Evolutionary conservation across 2,329 filamentous ascomycete species (phyloP).

Genomic region (Venturia carpophila): DNA sequence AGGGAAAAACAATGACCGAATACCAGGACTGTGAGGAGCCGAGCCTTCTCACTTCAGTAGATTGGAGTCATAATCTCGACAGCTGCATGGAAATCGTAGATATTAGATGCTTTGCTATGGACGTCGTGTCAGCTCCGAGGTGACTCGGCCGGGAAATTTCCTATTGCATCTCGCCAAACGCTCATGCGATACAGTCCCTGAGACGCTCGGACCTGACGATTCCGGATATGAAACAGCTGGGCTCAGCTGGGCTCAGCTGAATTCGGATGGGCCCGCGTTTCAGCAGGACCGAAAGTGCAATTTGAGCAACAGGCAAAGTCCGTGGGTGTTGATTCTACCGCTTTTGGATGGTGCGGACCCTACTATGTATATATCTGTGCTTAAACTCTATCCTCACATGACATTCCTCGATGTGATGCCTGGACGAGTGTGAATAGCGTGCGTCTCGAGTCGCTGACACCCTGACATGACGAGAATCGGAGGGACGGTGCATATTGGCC

Average conservation of each 20-base stretch:
- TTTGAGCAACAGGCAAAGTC: not conserved
- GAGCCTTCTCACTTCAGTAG: not conserved
- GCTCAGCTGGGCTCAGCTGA: not conserved
- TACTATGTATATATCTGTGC: not conserved
- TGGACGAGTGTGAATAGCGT: not conserved
- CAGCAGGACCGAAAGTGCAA: constrained; percentile 8
- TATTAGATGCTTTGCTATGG: not conserved
- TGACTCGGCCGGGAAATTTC: not conserved
- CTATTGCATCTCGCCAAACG: not conserved
- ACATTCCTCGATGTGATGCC: not conserved
- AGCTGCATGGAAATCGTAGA: not conserved
- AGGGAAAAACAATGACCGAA: constrained; percentile 8
- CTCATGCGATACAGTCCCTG: not conserved
- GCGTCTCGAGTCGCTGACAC: not conserved
- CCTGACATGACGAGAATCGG: not conserved
- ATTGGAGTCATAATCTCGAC: not conserved
- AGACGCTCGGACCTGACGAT: constrained; percentile 9
- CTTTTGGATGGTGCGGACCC: not conserved
- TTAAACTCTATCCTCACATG: not conserved
- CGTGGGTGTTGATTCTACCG: not conserved
- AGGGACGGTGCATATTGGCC: not conserved
- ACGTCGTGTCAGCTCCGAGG: not conserved
- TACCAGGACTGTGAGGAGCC: not conserved
- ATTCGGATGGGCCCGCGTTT: not conserved
- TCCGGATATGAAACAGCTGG: constrained; percentile 1